Conservation (phyloP, 805 yeast species). For the Ogataea polymorpha region DNA sequence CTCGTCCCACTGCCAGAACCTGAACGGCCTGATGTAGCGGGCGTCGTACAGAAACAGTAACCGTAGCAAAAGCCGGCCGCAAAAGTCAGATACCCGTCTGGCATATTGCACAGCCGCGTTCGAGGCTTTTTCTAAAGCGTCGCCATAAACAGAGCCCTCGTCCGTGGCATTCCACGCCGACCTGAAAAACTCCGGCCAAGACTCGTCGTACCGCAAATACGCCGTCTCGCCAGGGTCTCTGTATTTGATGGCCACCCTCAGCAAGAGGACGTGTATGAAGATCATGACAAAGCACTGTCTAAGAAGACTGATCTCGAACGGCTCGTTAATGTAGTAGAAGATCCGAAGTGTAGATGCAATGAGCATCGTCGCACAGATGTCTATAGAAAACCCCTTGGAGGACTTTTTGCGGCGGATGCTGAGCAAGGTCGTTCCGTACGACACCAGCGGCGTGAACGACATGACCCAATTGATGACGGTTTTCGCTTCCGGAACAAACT, state of each 20-base stretch:
- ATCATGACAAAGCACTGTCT: slow-evolving; percentile 85
- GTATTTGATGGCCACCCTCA: slow-evolving; percentile 59
- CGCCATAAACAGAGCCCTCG: background rate
- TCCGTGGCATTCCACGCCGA: slow-evolving; percentile 10
- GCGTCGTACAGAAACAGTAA: slow-evolving; percentile 66
- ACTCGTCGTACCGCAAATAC: slow-evolving; percentile 23
- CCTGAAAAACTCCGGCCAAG: slow-evolving; percentile 26
- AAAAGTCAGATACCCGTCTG: background rate
- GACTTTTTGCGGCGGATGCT: slow-evolving; percentile 62
- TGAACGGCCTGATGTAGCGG: slow-evolving; percentile 56
- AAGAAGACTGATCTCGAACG: slow-evolving; percentile 75
- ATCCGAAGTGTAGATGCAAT: slow-evolving; percentile 72
- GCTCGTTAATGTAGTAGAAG: slow-evolving; percentile 72
- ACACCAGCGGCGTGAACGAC: slow-evolving; percentile 78
- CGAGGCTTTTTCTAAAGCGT: background rate
- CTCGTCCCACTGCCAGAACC: slow-evolving; percentile 81
- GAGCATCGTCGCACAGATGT: slow-evolving; percentile 89
- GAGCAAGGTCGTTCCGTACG: slow-evolving; percentile 80
- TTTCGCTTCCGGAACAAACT: slow-evolving; percentile 29
- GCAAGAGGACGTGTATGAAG: slow-evolving; percentile 64
- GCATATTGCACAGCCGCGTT: background rate
- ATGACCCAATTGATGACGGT: slow-evolving; percentile 60
- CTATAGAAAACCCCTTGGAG: slow-evolving; percentile 82
- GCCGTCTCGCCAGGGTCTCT: slow-evolving; percentile 43
- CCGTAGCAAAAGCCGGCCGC: slow-evolving; percentile 31